Conservation (phyloP, 1,284 basidiomycete species). For the Pyrrhoderma lamaoense region DNA sequence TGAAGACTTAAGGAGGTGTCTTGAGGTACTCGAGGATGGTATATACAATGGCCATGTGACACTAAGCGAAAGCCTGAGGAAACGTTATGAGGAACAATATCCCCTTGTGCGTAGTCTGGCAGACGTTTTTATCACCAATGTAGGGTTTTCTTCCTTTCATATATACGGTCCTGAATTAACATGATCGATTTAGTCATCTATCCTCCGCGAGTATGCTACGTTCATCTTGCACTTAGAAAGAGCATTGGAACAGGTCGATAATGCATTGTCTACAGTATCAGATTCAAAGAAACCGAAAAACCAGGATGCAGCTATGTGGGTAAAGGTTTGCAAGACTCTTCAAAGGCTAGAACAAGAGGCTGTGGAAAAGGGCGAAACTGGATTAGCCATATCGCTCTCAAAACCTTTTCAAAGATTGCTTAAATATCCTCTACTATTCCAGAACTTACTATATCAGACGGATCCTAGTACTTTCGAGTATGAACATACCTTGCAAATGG, state of each 20-base stretch:
- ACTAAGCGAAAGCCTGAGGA: slow-evolving; percentile 73
- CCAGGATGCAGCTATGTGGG: slow-evolving; percentile 68
- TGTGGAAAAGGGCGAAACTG: slow-evolving; percentile 83
- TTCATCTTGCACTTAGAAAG: slow-evolving; percentile 90
- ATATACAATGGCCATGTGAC: slow-evolving; percentile 84
- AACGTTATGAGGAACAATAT: slow-evolving; percentile 88
- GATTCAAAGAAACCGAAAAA: slow-evolving; percentile 71
- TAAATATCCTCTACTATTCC: slow-evolving; percentile 96
- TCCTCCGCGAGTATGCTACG: slow-evolving; percentile 84
- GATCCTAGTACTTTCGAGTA: slow-evolving; percentile 97
- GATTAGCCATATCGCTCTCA: slow-evolving; percentile 87
- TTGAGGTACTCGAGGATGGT: slow-evolving; percentile 77
- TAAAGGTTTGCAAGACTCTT: slow-evolving; percentile 64
- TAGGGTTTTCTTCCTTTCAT: slow-evolving; percentile 36
- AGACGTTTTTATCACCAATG: slow-evolving; percentile 89
- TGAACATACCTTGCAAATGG: slow-evolving; percentile 92
- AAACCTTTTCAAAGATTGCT: slow-evolving; percentile 96
- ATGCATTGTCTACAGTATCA: slow-evolving; percentile 57
- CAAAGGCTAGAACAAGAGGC: slow-evolving; percentile 76
- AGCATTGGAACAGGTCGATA: slow-evolving; percentile 81
- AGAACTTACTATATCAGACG: slow-evolving; percentile 94
- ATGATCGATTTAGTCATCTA: slow-evolving; percentile 60
- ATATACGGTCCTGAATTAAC: slow-evolving; percentile 17
- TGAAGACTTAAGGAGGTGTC: slow-evolving; percentile 76
- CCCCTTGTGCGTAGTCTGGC: slow-evolving; percentile 86